Evolutionary conservation across 805 yeast genomes (phyloP).

Genomic region (Candida ipomoeae): DNA sequence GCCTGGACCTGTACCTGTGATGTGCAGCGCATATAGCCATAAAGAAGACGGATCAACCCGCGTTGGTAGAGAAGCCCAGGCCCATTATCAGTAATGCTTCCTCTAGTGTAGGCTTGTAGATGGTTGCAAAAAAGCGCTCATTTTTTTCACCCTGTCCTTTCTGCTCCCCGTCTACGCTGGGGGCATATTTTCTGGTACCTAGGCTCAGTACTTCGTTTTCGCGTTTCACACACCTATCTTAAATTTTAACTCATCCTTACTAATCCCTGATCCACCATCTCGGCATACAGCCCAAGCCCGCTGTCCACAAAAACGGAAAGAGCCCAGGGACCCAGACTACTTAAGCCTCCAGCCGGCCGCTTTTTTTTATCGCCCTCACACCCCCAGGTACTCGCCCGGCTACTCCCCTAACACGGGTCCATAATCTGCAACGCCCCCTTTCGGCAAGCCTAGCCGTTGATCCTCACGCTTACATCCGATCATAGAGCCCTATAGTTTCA

Average conservation of each 20-base stretch:
- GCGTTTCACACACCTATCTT: conserved; percentile 2
- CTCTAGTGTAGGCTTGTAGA: too few relatives aligned
- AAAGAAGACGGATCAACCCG: neutral
- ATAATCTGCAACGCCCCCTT: neutral
- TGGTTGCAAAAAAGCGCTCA: neutral
- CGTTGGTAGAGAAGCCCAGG: neutral
- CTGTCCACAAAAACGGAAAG: neutral
- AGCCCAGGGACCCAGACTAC: neutral
- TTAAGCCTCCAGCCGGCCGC: neutral
- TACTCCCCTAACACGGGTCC: neutral
- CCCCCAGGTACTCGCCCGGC: neutral
- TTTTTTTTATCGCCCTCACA: too few relatives aligned
- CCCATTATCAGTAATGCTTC: neutral
- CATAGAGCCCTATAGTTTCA: neutral
- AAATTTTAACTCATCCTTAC: neutral
- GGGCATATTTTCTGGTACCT: neutral
- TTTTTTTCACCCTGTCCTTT: neutral
- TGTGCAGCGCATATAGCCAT: neutral
- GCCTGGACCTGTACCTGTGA: neutral
- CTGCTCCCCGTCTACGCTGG: too few relatives aligned
- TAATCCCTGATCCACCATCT: neutral
- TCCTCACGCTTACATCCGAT: neutral
- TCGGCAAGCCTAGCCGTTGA: neutral
- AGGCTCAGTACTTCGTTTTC: neutral
- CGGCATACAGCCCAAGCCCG: neutral